phyloP scores from a whole-genome alignment of 306 rosid species.

The Prunus armeniaca region DNA sequence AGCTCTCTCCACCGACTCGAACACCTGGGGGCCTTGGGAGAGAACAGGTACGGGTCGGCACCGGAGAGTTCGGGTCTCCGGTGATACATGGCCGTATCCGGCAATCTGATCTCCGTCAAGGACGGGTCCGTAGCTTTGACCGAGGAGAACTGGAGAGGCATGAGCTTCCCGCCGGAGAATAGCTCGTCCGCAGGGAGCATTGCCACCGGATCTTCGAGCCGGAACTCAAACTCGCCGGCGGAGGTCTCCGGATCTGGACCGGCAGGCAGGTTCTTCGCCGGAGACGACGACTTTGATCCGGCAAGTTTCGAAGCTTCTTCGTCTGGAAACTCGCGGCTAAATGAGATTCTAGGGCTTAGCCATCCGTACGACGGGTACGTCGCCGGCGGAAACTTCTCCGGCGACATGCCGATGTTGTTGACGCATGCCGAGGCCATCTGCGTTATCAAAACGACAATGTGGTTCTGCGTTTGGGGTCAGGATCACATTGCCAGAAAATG shows the following conservation, averaged over 20 bases:
- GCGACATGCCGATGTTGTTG: slow-evolving; percentile 68
- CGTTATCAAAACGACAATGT: background rate
- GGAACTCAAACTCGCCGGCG: slow-evolving; percentile 73
- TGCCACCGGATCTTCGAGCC: slow-evolving; percentile 67
- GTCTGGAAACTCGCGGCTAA: slow-evolving; percentile 40
- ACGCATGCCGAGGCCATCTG: slow-evolving; percentile 93
- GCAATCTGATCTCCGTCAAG: slow-evolving; percentile 19
- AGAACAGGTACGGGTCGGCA: slow-evolving; percentile 63
- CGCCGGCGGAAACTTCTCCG: slow-evolving; percentile 60
- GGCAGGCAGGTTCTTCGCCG: slow-evolving; percentile 2
- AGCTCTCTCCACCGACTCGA: slow-evolving; percentile 93
- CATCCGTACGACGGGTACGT: slow-evolving; percentile 58
- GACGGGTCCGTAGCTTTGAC: slow-evolving; percentile 27
- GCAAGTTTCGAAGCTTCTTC: slow-evolving; percentile 20
- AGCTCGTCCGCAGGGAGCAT: slow-evolving; percentile 97
- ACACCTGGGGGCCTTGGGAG: slow-evolving; percentile 97
- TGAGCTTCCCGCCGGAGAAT: slow-evolving; percentile 81
- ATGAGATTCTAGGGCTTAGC: slow-evolving; percentile 57
- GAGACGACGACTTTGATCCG: slow-evolving; percentile 9
- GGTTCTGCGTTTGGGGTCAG: background rate
- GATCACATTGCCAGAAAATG: slow-evolving; percentile 9
- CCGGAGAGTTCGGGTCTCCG: slow-evolving; percentile 34
- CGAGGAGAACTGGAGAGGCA: slow-evolving; percentile 60
- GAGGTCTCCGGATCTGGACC: slow-evolving; percentile 51
- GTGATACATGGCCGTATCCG: slow-evolving; percentile 28